phyloP scores from a whole-genome alignment of 495 filamentous ascomycete genomes.

The Penicillium argentinense region DNA sequence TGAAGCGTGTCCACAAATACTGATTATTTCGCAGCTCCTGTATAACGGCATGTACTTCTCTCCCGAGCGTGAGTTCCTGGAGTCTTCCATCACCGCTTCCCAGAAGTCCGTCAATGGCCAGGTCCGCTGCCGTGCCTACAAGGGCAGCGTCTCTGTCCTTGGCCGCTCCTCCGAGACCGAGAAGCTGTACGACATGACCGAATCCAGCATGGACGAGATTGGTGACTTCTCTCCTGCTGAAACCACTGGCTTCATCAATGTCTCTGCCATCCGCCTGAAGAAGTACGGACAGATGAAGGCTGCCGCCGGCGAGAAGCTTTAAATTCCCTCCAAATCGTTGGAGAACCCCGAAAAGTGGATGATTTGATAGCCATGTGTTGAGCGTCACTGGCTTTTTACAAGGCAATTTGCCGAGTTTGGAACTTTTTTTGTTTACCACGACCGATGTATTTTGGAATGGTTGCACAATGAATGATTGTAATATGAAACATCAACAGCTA shows the following conservation, averaged over 20 bases:
- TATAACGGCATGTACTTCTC: slow-evolving; percentile 81
- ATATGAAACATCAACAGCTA: too few species aligned
- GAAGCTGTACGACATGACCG: slow-evolving; percentile 82
- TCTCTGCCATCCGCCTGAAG: slow-evolving; percentile 84
- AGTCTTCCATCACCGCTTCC: slow-evolving; percentile 67
- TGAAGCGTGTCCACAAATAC: too few species aligned
- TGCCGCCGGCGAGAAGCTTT: slow-evolving; percentile 53
- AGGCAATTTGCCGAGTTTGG: slow-evolving; percentile 4
- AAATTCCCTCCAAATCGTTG: slow-evolving; percentile 12
- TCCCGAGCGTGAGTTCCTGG: slow-evolving; percentile 76
- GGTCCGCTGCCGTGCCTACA: slow-evolving; percentile 73
- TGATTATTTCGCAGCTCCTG: slow-evolving; percentile 40
- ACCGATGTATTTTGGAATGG: slow-evolving; percentile 23
- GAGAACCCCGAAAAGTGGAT: neutral
- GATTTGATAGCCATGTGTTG: slow-evolving; percentile 22
- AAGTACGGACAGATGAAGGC: slow-evolving; percentile 78
- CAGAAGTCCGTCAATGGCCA: slow-evolving; percentile 72
- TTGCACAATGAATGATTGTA: slow-evolving; percentile 36
- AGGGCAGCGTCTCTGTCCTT: slow-evolving; percentile 72
- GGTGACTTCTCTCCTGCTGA: slow-evolving; percentile 74
- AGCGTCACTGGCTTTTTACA: slow-evolving; percentile 22
- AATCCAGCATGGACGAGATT: slow-evolving; percentile 86
- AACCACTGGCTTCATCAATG: slow-evolving; percentile 76
- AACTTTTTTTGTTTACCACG: slow-evolving; percentile 7
- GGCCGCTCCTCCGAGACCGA: slow-evolving; percentile 73